Conservation (phyloP, 805 yeast genomes). For the Kuraishia borneana region DNA sequence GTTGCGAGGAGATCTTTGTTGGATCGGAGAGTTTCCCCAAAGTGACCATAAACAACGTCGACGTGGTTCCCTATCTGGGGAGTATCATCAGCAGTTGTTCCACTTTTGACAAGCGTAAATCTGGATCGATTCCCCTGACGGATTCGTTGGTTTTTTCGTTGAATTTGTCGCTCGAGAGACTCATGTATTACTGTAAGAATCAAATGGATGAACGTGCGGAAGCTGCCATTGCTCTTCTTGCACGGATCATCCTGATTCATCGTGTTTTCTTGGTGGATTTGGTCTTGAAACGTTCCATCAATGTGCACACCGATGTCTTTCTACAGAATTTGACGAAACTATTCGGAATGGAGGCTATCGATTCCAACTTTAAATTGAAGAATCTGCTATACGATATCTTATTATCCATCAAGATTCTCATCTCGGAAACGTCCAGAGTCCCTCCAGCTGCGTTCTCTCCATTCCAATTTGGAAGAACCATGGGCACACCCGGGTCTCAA, state of each 20-base stretch:
- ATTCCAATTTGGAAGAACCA: background rate
- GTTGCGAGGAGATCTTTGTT: conserved; percentile 29
- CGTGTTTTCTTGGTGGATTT: conserved; percentile 35
- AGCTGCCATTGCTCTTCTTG: conserved; percentile 31
- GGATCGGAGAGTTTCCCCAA: conserved; percentile 28
- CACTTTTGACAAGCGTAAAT: conserved; percentile 10
- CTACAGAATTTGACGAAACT: conserved; percentile 34
- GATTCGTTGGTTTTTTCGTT: conserved; percentile 30
- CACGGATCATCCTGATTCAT: conserved; percentile 49
- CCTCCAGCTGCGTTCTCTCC: background rate
- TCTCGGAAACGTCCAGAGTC: conserved; percentile 16
- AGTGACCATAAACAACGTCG: conserved; percentile 8
- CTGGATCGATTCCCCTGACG: conserved; percentile 11
- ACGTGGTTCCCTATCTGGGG: conserved; percentile 26
- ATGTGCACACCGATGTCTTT: conserved; percentile 31
- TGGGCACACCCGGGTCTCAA: background rate
- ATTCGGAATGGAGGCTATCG: conserved; percentile 30
- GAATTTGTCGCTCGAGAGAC: conserved; percentile 26
- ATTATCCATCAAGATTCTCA: conserved; percentile 33
- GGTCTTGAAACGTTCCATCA: conserved; percentile 28
- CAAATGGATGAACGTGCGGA: conserved; percentile 9
- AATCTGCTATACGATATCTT: conserved; percentile 51
- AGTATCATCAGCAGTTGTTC: conserved; percentile 38
- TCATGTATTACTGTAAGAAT: conserved; percentile 15
- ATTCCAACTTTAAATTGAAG: conserved; percentile 34